These are phyloP conservation scores for Senna tora DNA, from an alignment of 306 rosid genomes.

Conservation along the genomic window DNA sequence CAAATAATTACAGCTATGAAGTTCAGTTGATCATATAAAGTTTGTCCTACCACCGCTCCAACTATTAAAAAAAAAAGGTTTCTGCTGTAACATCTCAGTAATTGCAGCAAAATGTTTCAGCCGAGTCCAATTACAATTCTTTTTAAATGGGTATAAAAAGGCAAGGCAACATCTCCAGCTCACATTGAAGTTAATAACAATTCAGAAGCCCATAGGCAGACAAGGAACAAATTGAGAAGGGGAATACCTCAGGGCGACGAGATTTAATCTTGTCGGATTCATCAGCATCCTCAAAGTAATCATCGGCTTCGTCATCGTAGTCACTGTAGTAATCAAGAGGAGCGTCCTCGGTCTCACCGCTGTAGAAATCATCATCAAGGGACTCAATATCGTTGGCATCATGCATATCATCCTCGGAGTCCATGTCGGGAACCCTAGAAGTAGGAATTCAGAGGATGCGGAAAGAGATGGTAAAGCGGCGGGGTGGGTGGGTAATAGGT, in stretches of 20 bases:
- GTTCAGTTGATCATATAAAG: neutral
- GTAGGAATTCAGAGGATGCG: neutral
- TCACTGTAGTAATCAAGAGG: constrained; percentile 59
- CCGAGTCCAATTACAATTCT: neutral
- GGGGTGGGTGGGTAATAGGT: neutral
- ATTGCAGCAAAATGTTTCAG: constrained; percentile 19
- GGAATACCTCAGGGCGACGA: constrained; percentile 71
- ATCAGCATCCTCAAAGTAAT: constrained; percentile 53
- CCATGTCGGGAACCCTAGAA: constrained; percentile 57
- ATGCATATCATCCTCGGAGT: constrained; percentile 89
- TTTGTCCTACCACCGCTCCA: constrained; percentile 9
- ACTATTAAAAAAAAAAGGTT: neutral
- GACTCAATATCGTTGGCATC: constrained; percentile 80
- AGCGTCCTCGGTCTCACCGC: constrained; percentile 68
- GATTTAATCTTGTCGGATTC: constrained; percentile 58
- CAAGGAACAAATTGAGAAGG: constrained; percentile 16
- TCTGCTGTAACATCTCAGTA: neutral
- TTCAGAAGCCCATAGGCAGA: neutral
- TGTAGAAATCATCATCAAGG: constrained; percentile 77
- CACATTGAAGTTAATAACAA: constrained; percentile 1
- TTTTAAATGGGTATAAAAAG: neutral
- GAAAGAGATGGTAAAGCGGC: neutral
- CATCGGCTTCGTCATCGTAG: constrained; percentile 59
- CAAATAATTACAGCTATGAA: constrained; percentile 14
- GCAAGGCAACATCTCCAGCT: constrained; percentile 23